These are phyloP conservation scores for Aspergillus melleus DNA, from an alignment of 2,329 filamentous ascomycete genomes.

Conservation along the genomic window DNA sequence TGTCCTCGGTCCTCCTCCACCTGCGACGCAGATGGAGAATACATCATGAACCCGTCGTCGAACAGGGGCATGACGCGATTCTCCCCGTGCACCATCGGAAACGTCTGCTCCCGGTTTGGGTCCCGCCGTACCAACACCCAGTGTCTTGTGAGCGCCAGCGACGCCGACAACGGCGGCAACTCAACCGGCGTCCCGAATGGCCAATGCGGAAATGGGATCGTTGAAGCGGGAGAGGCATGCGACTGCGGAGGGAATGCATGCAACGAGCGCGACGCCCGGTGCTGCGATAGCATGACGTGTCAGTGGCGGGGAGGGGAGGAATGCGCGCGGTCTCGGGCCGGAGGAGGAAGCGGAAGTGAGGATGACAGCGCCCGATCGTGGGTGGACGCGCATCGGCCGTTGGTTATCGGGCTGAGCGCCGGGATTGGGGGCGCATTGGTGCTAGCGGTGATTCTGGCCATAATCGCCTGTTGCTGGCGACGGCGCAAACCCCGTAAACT, in stretches of 20 bases:
- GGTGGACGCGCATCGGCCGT: constrained; percentile 5
- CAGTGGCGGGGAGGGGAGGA: constrained; percentile 9
- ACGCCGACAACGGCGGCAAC: constrained; percentile 47
- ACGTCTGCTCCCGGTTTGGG: constrained; percentile 78
- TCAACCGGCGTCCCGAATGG: constrained; percentile 43
- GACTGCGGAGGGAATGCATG: constrained; percentile 72
- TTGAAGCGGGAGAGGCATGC: constrained; percentile 84
- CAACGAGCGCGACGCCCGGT: constrained; percentile 12
- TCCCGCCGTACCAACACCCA: constrained; percentile 67
- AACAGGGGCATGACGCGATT: constrained; percentile 69
- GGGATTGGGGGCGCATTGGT: constrained; percentile 14
- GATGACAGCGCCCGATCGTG: constrained; percentile 8
- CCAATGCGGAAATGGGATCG: constrained; percentile 89
- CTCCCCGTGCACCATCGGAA: constrained; percentile 81
- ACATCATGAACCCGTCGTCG: constrained; percentile 58
- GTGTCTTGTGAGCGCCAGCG: constrained; percentile 54
- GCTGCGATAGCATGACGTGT: constrained; percentile 19
- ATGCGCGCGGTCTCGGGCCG: constrained; percentile 1
- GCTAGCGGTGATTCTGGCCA: constrained; percentile 6
- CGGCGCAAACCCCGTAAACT: not conserved
- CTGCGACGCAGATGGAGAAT: constrained; percentile 71
- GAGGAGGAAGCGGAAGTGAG: not conserved
- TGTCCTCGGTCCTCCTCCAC: constrained; percentile 67
- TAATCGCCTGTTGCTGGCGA: constrained; percentile 7
- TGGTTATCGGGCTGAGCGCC: constrained; percentile 15